Evolutionary conservation across 1,284 basidiomycete species (phyloP).

Genomic region (Entoloma clypeatum): DNA sequence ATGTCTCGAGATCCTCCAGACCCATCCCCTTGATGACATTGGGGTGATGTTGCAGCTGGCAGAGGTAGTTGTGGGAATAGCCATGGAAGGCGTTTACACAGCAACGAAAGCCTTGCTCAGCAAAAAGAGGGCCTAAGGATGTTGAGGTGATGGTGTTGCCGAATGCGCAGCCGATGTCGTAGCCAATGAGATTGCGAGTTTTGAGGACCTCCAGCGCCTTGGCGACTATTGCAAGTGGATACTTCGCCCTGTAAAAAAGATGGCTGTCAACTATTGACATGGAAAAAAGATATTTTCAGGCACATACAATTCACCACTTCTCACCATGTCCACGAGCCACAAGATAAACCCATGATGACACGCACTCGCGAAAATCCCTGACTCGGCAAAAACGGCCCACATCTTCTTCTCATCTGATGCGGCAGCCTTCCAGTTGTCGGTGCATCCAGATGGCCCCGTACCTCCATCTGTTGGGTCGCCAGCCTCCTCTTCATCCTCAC

Average conservation of each 20-base stretch:
- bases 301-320: no score
- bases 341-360: no score
- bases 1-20: constrained; percentile 32
- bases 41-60: constrained; percentile 31
- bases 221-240: constrained; percentile 29
- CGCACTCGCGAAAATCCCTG: no score
- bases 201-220: constrained; percentile 24
- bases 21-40: constrained; percentile 27
- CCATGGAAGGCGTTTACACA: no score
- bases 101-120: constrained; percentile 17
- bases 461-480: no score
- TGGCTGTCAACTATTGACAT: background rate
- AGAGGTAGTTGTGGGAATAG: constrained; percentile 31
- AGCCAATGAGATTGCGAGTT: constrained; percentile 22
- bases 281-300: background rate
- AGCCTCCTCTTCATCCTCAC: no score
- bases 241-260: constrained; percentile 28
- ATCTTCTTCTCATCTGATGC: no score
- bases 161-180: constrained; percentile 36
- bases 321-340: no score
- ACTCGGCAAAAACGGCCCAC: no score
- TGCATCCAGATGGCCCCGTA: no score
- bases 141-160: constrained; percentile 23
- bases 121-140: constrained; percentile 20
- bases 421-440: no score